Base-by-base conservation (phyloP, 2,329 filamentous ascomycete genomes). In the Teratosphaeria nubilosa region DNA sequence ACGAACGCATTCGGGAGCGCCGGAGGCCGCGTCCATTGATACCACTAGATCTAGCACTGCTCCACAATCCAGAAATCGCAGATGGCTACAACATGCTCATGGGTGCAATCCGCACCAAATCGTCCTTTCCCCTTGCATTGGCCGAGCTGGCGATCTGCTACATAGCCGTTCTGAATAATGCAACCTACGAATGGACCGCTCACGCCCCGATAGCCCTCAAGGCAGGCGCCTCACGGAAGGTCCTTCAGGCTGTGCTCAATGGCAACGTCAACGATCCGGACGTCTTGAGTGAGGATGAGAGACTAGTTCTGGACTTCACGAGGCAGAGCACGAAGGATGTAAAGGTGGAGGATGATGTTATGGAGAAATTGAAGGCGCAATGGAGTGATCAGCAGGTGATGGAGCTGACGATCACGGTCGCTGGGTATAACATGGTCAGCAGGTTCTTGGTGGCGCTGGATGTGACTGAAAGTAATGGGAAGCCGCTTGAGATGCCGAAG, bases 1-100 rank as follows among this genome's bases (percentile, higher is more conserved):
- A 87, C 63, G 65, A 76, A 54, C 85, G 86, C 65, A 83, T 90
- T 66, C 75, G 77, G 10, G 83, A 80, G 34, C 86, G 88, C 16
- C 85, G 87, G 25, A 74, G 77, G 1, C 86, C 87, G 0, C 83
- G 87, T 1, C 86, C 86, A 5, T 80, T 92, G 22, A 87, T 89
- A 60, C 74, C 86, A 0, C 82, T 92, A n/a, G 88, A 92, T 70
- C 81, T 90, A 1, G 79, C 88, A 1, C 82, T 92, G 1, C 80
- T 92, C 13, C 88, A 92, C 75, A 82, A 85, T 22, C 86, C 87
- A 1, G 76, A 84, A 20, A 81, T 92, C 1, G 88, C 88, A 16
- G 85, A 90, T 73, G 88, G 88, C 56, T 88, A 86, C 85, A 88
- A 88, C 75, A 74, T 77, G 13, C 86, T 88, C 70, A 78, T 88